phyloP scores from a whole-genome alignment of 192 early-diverging fungal genomes.

The Radiomyces spectabilis region DNA sequence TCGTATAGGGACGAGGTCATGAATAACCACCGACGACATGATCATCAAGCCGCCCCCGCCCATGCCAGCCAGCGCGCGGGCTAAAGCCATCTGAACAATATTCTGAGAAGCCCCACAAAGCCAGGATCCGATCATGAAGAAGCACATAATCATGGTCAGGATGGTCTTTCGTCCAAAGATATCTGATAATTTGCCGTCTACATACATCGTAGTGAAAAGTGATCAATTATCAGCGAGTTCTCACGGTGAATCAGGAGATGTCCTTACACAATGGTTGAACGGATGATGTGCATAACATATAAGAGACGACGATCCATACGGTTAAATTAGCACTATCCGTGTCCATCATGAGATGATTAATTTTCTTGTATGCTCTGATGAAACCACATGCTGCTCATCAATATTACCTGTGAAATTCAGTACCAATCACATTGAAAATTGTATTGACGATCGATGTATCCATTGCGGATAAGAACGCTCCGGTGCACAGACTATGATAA shows the following conservation, averaged over 20 bases:
- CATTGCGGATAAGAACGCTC: conserved; percentile 16
- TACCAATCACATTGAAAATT: conserved; percentile 24
- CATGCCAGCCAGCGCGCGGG: conserved; percentile 31
- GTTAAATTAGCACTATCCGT: conserved; percentile 16
- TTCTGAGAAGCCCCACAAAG: conserved; percentile 37
- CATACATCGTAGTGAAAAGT: background rate
- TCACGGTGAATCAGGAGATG: background rate
- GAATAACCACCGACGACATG: conserved; percentile 47
- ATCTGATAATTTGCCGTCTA: conserved; percentile 77
- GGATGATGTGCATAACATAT: conserved; percentile 21
- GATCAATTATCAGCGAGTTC: background rate
- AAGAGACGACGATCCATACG: conserved; percentile 21
- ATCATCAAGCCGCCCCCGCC: conserved; percentile 70
- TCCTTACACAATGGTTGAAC: conserved; percentile 23
- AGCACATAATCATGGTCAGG: conserved; percentile 63
- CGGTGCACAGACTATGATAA: conserved; percentile 16
- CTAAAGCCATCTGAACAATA: conserved; percentile 28
- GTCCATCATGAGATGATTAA: background rate
- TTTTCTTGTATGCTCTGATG: background rate
- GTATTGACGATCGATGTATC: conserved; percentile 24
- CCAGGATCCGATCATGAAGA: conserved; percentile 70
- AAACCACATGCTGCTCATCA: no score
- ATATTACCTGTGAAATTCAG: conserved; percentile 22
- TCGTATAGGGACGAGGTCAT: conserved; percentile 55
- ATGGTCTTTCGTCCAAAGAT: conserved; percentile 71